Conservation (phyloP, 2,329 filamentous ascomycete genomes). For the Calonectria ilicicola region DNA sequence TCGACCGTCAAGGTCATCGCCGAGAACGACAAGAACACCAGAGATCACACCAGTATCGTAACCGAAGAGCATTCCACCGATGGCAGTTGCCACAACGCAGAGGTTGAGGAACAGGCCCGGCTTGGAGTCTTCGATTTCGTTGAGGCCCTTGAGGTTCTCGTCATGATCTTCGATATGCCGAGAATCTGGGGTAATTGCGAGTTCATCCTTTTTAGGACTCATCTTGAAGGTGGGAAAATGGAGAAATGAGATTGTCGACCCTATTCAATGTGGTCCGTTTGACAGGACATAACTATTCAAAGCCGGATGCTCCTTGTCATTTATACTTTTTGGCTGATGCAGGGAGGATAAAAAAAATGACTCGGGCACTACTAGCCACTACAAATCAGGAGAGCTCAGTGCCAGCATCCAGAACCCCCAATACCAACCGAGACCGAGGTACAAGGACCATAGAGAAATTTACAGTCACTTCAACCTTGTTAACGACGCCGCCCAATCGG, state of each 20-base stretch:
- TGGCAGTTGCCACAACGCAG: constrained; percentile 32
- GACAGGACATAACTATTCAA: neutral
- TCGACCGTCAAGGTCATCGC: constrained; percentile 34
- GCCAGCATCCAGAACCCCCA: neutral
- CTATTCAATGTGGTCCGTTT: neutral
- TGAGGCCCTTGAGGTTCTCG: constrained; percentile 18
- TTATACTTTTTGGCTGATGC: constrained; percentile 13
- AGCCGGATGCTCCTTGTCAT: neutral
- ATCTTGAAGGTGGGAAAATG: constrained; percentile 11
- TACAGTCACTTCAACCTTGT: neutral
- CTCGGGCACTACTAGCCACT: constrained; percentile 5
- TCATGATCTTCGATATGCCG: constrained; percentile 26
- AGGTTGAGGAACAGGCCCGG: constrained; percentile 31
- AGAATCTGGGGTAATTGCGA: constrained; percentile 14
- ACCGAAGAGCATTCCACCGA: constrained; percentile 43
- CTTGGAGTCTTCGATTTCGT: constrained; percentile 29
- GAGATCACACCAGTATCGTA: constrained; percentile 65
- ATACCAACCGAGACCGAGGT: neutral
- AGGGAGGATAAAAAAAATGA: constrained; percentile 4
- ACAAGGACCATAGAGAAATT: neutral
- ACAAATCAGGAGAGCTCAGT: constrained; percentile 4
- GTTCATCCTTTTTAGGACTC: constrained; percentile 24
- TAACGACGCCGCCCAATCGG: neutral
- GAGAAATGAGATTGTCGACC: neutral
- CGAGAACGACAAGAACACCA: constrained; percentile 57